Evolutionary conservation across 306 rosid species (phyloP).

Genomic region (Glycine latifolia): DNA sequence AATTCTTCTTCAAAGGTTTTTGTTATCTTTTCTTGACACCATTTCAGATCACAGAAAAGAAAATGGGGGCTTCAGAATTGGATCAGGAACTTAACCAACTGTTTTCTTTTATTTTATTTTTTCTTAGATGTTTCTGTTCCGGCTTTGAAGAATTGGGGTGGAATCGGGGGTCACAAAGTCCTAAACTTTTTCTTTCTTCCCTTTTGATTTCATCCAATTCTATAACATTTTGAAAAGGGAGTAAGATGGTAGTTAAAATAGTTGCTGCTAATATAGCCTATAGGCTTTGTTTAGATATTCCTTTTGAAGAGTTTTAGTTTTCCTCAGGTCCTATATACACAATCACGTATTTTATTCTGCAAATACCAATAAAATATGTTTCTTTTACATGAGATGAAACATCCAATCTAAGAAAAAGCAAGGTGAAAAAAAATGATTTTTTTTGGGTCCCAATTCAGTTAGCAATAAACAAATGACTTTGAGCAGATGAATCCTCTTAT

Average conservation of each 20-base stretch:
- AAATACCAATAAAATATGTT: neutral
- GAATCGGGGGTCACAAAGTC: conserved; percentile 27
- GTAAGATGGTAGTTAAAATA: neutral
- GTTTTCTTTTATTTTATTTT: neutral
- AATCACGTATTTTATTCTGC: conserved; percentile 16
- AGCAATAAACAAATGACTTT: conserved; percentile 7
- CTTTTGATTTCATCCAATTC: neutral
- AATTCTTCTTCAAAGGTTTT: no score
- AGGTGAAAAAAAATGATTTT: neutral
- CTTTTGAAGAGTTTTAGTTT: conserved; percentile 10
- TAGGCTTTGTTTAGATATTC: conserved; percentile 7
- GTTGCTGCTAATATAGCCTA: conserved; percentile 1
- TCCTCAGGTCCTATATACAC: conserved; percentile 1
- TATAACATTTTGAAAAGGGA: neutral
- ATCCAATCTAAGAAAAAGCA: conserved; percentile 33
- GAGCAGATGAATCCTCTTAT: conserved; percentile 7
- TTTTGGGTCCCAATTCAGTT: conserved; percentile 23
- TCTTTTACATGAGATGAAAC: conserved; percentile 26
- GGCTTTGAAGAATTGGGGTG: conserved; percentile 41
- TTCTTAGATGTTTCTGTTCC: conserved; percentile 15
- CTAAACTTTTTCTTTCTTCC: neutral
- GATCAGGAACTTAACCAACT: conserved; percentile 32
- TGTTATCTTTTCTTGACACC: neutral
- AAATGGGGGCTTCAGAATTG: conserved; percentile 12
- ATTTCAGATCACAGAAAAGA: neutral